Conservation (phyloP, 768 basidiomycete species). For the Grammothele lineata region DNA sequence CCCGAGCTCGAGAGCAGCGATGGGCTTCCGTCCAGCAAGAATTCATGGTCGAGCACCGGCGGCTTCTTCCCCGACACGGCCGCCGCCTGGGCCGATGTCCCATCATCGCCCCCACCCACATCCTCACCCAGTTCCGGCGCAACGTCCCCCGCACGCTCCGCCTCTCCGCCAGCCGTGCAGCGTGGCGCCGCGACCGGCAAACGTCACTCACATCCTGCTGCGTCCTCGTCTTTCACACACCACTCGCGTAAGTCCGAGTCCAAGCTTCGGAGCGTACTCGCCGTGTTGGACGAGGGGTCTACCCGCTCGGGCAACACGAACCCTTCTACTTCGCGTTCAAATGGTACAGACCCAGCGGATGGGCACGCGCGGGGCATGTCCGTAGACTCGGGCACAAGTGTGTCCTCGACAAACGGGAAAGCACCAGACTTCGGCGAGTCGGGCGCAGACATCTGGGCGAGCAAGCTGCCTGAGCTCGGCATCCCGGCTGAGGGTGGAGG, state of each 20-base stretch:
- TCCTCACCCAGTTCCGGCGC: conserved; percentile 16
- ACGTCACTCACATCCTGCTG: conserved; percentile 48
- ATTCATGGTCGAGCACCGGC: conserved; percentile 45
- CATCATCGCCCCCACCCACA: conserved; percentile 16
- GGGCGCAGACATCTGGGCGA: conserved; percentile 10
- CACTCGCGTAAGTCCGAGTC: conserved; percentile 53
- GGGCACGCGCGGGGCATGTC: conserved; percentile 8
- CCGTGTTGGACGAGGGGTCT: conserved; percentile 58
- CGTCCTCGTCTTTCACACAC: conserved; percentile 25
- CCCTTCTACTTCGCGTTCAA: conserved; percentile 28
- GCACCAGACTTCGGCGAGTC: conserved; percentile 7
- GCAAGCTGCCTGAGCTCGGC: background rate
- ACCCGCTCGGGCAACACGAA: too few relatives aligned
- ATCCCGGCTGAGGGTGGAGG: background rate
- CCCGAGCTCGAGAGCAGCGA: conserved; percentile 30
- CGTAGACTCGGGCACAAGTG: conserved; percentile 5
- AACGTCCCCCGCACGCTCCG: conserved; percentile 34
- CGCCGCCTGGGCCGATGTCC: conserved; percentile 27
- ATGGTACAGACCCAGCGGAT: conserved; percentile 14
- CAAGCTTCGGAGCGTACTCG: conserved; percentile 69
- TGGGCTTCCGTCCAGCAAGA: conserved; percentile 18
- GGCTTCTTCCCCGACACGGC: conserved; percentile 41
- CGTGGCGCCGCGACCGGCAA: conserved; percentile 28
- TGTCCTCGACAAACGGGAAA: conserved; percentile 23
- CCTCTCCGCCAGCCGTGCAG: conserved; percentile 40